These are phyloP conservation scores for Stylosanthes scabra DNA, from an alignment of 331 rosid species.

Conservation along the genomic window DNA sequence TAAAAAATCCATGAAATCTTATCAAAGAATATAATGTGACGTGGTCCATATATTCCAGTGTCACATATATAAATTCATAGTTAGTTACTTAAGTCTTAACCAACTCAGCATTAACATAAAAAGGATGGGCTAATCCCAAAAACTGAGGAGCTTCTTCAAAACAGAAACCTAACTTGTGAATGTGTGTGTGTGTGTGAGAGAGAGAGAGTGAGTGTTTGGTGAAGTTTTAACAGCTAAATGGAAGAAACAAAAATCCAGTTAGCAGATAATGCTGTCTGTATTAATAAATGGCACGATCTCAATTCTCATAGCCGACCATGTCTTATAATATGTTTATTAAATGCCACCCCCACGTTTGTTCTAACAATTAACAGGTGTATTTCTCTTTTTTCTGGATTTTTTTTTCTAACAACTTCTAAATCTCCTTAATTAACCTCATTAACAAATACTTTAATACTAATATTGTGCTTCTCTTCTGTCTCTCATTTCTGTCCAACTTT, in stretches of 20 bases:
- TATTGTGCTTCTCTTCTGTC: constrained; percentile 29
- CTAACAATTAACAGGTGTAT: constrained; percentile 55
- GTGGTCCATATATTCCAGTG: constrained; percentile 30
- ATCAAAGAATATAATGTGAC: constrained; percentile 38
- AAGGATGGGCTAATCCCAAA: constrained; percentile 7
- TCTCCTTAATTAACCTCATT: constrained; percentile 16
- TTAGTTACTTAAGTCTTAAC: not conserved
- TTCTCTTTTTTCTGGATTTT: constrained; percentile 19
- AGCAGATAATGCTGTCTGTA: constrained; percentile 50
- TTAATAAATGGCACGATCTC: constrained; percentile 51
- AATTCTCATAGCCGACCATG: constrained; percentile 28
- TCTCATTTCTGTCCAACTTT: constrained; percentile 22
- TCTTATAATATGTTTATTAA: constrained; percentile 17
- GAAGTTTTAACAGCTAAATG: constrained; percentile 12
- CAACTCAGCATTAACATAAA: constrained; percentile 34
- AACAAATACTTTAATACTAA: constrained; percentile 3
- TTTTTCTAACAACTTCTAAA: constrained; percentile 25
- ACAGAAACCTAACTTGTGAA: constrained; percentile 42
- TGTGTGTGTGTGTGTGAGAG: constrained; percentile 6
- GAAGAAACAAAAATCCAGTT: constrained; percentile 53
- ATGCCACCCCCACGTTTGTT: constrained; percentile 52
- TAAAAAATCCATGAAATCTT: not conserved
- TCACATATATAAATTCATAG: not conserved
- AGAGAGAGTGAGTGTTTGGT: constrained; percentile 26
- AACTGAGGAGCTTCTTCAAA: constrained; percentile 37